Base-by-base conservation (phyloP, 2,329 filamentous ascomycete genomes). In the Cryphonectria japonica region DNA sequence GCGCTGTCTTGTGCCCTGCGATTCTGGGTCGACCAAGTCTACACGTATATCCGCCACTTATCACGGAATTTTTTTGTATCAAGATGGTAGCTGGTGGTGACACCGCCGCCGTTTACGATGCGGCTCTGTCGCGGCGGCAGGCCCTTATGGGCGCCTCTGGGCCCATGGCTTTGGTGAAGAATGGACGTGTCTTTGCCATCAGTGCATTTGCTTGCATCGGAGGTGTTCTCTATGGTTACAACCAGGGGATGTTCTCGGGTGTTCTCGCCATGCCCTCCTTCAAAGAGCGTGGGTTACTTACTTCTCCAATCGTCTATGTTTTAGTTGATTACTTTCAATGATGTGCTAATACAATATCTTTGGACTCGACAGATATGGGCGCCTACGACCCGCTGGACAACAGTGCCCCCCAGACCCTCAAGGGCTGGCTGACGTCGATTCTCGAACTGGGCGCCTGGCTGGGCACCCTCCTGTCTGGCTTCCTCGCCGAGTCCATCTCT, bases 401-500 rank as follows among this genome's bases (percentile, higher is more conserved):
- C 50, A 81, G 77, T 22, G 81, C 82, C n/a, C 79, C 85, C 71
- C 83, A 85, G 76, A 85, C 85, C 6, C 84, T 86, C 74, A 89
- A 89, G 75, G 87, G 87, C 22, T 89, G 87, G 87, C 77, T 90
- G 6, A 89, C 87, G 0, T 85, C 91, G 2, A 93, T 93, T 74
- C 87, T 94, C 37, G 91, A 94, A 77, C 86, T 94, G 1, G 92
- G 92, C 67, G 92, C 92, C 60, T 94, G 92, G 92, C 77, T 93
- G n/a, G 92, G 92, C 52, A 88, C 90, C 0, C 80, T 95, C 3
- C 83, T 91, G 57, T 92, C 88, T 2, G 90, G 92, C 1, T 91
- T 91, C 76, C 79, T 94, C n/a, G 92, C 92, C 26, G 92, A 94
- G 77, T 83, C 86, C 3, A 78, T 90, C 66, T 92, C 89, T 1